Evolutionary conservation across 1,284 basidiomycete genomes (phyloP).

Genomic region (Boletus subluridellus): DNA sequence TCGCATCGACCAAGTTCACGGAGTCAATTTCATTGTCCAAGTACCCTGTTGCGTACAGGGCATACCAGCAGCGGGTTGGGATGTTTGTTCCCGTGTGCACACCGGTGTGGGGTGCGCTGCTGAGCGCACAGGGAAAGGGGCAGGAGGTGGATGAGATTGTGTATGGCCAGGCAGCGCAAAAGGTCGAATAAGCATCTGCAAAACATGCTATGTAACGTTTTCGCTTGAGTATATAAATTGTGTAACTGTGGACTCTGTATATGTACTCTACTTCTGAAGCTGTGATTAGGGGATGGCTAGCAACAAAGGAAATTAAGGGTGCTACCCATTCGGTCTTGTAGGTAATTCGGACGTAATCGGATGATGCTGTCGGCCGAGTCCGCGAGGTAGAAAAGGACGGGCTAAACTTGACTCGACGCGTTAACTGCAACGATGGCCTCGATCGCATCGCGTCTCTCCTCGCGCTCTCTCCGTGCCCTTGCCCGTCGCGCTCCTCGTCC

Average conservation of each 20-base stretch:
- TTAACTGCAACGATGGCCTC: slow-evolving; percentile 17
- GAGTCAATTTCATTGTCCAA: slow-evolving; percentile 77
- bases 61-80: slow-evolving; percentile 76
- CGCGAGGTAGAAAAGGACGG: slow-evolving; percentile 13
- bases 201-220: no score
- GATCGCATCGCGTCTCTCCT: slow-evolving; percentile 24
- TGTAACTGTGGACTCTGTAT: no score
- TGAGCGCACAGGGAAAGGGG: slow-evolving; percentile 37
- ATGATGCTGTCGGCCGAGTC: slow-evolving; percentile 12
- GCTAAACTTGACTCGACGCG: not conserved
- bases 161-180: slow-evolving; percentile 35
- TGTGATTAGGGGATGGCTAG: no score
- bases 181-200: slow-evolving; percentile 10
- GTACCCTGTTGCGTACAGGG: slow-evolving; percentile 69
- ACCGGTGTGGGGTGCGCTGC: slow-evolving; percentile 37
- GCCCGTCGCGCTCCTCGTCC: slow-evolving; percentile 22
- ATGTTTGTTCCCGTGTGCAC: slow-evolving; percentile 73
- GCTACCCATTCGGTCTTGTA: no score
- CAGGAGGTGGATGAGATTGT: slow-evolving; percentile 40
- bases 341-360: slow-evolving; percentile 15
- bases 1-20: slow-evolving; percentile 71
- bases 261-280: no score
- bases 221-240: no score
- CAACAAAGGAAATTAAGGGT: no score
- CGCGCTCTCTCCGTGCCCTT: slow-evolving; percentile 22